phyloP scores from a whole-genome alignment of 2,329 filamentous ascomycete species.

The Fusarium sp. region DNA sequence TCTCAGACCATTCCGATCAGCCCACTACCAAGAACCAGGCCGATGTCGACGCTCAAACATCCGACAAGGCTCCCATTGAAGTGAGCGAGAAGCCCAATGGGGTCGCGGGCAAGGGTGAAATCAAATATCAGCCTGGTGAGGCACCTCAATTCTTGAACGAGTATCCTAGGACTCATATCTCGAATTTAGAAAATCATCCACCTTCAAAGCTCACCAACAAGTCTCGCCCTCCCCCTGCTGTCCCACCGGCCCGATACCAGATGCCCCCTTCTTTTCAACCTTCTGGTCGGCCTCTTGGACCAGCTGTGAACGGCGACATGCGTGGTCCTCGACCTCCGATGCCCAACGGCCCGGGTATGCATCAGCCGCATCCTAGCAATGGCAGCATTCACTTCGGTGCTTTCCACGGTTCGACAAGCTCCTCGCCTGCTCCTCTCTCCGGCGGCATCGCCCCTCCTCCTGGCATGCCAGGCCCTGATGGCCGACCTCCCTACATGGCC shows the following conservation, averaged over 20 bases:
- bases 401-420: slow-evolving; percentile 68
- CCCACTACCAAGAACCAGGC: slow-evolving; percentile 38
- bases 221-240: slow-evolving; percentile 51
- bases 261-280: slow-evolving; percentile 62
- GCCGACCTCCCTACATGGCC: slow-evolving; percentile 54
- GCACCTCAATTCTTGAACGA: slow-evolving; percentile 1
- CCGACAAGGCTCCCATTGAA: slow-evolving; percentile 16
- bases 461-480: slow-evolving; percentile 57
- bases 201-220: slow-evolving; percentile 38
- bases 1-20: slow-evolving; percentile 43
- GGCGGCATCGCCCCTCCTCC: slow-evolving; percentile 65
- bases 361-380: slow-evolving; percentile 68
- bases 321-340: slow-evolving; percentile 52
- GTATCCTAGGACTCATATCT: slow-evolving; percentile 17
- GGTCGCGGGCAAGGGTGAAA: slow-evolving; percentile 27
- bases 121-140: slow-evolving; percentile 41
- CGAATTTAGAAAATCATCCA: slow-evolving; percentile 33
- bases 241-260: slow-evolving; percentile 58
- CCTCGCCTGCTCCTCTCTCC: slow-evolving; percentile 68
- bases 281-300: slow-evolving; percentile 50
- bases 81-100: slow-evolving; percentile 38
- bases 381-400: slow-evolving; percentile 71
- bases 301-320: slow-evolving; percentile 54
- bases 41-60: slow-evolving; percentile 23
- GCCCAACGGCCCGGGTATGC: slow-evolving; percentile 57